Evolutionary conservation across 768 basidiomycete species (phyloP), one percentile per base, ranked within the genome.

Genomic region (Candolleomyces efflorescens): DNA sequence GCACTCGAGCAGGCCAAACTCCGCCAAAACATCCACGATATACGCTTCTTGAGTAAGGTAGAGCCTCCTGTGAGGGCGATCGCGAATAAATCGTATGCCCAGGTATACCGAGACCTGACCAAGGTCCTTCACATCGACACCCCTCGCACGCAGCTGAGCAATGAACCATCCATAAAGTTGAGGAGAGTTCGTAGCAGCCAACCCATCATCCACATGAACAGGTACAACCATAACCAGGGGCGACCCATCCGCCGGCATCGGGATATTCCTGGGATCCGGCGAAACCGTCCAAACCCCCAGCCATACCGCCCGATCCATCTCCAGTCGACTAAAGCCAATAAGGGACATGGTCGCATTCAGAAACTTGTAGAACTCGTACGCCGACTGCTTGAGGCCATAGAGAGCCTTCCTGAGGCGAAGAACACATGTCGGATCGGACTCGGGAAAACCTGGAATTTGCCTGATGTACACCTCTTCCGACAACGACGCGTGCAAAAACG

Each of bases 371-470:
- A 70, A 73, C 23, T 62, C 56, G 3, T 60, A 54, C 0, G 61
- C 62, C 3, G 73, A 67, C 55, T 75, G 74, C 2, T 64, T 60
- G 1, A 77, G 63, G 3, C 76, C 73, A 63, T 78, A 77, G 1
- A 78, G 54, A 0, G 68, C 64, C 15, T 62, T 62, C 23, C 60
- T 17, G 0, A 69, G 36, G 3, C 51, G 57, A 5, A 64, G 46
- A 3, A 70, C 63, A 4, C 38, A 36, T 0, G 18, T 3, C 2
- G 62, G 46, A 38, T 64, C 54, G 17, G 24, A 10, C 2, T 61
- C 59, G 0, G 67, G 65, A 54, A 62, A 68, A 4, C 64, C 62
- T 20, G 61, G 62, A 36, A 65, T 61, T 36, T 67, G 64, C 5
- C 53, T 59, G n/a, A 50, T 45, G 27, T 62, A 69, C 0, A 68